A percentile compares a stretch with the other conserved stretches of the same genome.
phyloP scores from a whole-genome alignment of 495 filamentous ascomycete species.

The Amorphotheca resinae region DNA sequence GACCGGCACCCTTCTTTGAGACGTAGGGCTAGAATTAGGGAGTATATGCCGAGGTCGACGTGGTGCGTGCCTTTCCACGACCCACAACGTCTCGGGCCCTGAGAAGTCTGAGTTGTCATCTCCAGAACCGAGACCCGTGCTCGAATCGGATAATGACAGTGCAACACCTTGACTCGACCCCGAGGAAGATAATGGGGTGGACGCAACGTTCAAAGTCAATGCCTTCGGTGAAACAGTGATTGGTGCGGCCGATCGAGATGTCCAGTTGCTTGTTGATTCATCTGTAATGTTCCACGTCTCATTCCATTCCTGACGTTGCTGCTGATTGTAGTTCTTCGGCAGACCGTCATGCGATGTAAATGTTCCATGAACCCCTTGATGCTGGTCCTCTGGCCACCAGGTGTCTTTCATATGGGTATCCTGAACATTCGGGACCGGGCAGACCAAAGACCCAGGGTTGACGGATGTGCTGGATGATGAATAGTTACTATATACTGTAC shows the following conservation, averaged over 20 bases:
- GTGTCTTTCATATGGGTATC: background rate
- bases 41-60: slow-evolving; percentile 8
- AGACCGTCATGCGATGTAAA: slow-evolving; percentile 3
- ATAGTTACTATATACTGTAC: slow-evolving; percentile 7
- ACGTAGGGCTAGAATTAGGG: slow-evolving; percentile 5
- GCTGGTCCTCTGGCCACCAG: slow-evolving; percentile 11
- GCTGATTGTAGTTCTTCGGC: background rate
- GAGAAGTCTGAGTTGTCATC: slow-evolving; percentile 10
- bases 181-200: slow-evolving; percentile 9
- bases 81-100: slow-evolving; percentile 1
- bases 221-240: slow-evolving; percentile 16
- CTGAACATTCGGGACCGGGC: background rate
- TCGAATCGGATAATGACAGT: slow-evolving; percentile 3
- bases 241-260: background rate
- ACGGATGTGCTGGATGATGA: slow-evolving; percentile 6
- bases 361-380: slow-evolving; percentile 1
- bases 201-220: slow-evolving; percentile 12
- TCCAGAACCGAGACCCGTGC: slow-evolving; percentile 1
- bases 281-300: slow-evolving; percentile 4
- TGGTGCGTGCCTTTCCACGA: slow-evolving; percentile 1
- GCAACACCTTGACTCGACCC: slow-evolving; percentile 12
- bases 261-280: slow-evolving; percentile 7
- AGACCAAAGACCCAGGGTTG: slow-evolving; percentile 1
- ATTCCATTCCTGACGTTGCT: slow-evolving; percentile 3
- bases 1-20: slow-evolving; percentile 1